These are phyloP conservation scores for Nectriaceae sp. DNA, from an alignment of 2,329 filamentous ascomycete genomes.

Conservation along the genomic window DNA sequence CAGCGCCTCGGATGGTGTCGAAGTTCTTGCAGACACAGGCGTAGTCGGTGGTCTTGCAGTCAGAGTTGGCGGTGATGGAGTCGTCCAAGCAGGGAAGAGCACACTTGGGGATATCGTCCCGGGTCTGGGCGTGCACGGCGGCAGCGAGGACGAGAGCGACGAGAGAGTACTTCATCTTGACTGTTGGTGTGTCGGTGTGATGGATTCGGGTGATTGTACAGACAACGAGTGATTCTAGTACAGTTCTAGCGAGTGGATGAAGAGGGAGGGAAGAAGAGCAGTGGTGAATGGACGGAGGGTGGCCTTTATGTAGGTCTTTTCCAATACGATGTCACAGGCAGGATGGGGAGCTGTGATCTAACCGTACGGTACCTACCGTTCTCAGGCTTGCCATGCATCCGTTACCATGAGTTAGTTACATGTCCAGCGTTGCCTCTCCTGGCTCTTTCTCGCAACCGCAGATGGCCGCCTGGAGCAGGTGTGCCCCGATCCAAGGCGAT, in stretches of 20 bases:
- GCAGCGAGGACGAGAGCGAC: conserved; percentile 36
- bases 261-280: conserved; percentile 17
- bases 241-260: conserved; percentile 35
- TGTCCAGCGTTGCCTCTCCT: no score
- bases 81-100: conserved; percentile 39
- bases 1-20: conserved; percentile 30
- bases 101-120: conserved; percentile 39
- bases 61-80: conserved; percentile 32
- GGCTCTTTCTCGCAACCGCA: no score
- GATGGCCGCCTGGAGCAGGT: no score
- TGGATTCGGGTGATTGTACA: conserved; percentile 14
- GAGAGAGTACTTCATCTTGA: conserved; percentile 43
- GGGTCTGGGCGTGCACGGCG: conserved; percentile 36
- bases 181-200: conserved; percentile 14
- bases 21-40: conserved; percentile 39
- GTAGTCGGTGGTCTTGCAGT: conserved; percentile 35
- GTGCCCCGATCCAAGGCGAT: conserved; percentile 22
- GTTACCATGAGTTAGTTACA: no score
- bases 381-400: no score
- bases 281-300: conserved; percentile 15
- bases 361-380: no score
- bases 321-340: no score
- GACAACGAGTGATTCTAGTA: conserved; percentile 34
- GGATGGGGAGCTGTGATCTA: no score
- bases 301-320: conserved; percentile 39